These are phyloP conservation scores for Cladosporium sp. DNA, from an alignment of 2,329 filamentous ascomycete species.

Conservation along the genomic window DNA sequence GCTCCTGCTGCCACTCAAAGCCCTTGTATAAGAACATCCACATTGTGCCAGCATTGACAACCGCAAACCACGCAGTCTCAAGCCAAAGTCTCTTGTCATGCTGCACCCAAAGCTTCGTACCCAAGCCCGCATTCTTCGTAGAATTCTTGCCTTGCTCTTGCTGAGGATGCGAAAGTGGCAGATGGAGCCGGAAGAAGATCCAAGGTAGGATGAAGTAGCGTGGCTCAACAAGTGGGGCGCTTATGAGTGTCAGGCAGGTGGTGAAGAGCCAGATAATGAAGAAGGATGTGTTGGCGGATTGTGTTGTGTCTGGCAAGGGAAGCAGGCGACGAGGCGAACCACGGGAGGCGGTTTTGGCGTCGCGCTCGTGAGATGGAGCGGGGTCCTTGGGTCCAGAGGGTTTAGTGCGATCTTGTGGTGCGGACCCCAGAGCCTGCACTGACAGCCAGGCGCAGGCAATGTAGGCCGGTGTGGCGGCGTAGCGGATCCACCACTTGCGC, in stretches of 20 bases:
- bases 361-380: background rate
- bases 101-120: conserved; percentile 17
- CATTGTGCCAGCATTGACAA: conserved; percentile 62
- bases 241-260: conserved; percentile 73
- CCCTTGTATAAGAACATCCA: conserved; percentile 66
- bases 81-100: conserved; percentile 46
- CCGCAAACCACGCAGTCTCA: conserved; percentile 67
- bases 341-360: conserved; percentile 2
- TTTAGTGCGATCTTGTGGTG: conserved; percentile 2
- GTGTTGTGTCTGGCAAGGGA: conserved; percentile 23
- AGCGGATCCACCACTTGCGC: conserved; percentile 38
- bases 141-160: background rate
- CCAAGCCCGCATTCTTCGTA: background rate
- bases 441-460: conserved; percentile 64
- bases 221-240: conserved; percentile 88
- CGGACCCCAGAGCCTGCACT: conserved; percentile 56
- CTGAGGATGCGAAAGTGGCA: conserved; percentile 46
- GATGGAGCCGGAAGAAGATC: conserved; percentile 83
- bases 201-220: conserved; percentile 95
- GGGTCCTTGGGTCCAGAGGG: conserved; percentile 1
- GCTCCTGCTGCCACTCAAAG: conserved; percentile 64
- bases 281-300: conserved; percentile 43
- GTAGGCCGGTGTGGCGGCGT: conserved; percentile 63
- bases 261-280: conserved; percentile 62
- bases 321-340: conserved; percentile 17